These are phyloP conservation scores for Colletotrichum sp. DNA, from an alignment of 2,329 filamentous ascomycete genomes.

Conservation along the genomic window DNA sequence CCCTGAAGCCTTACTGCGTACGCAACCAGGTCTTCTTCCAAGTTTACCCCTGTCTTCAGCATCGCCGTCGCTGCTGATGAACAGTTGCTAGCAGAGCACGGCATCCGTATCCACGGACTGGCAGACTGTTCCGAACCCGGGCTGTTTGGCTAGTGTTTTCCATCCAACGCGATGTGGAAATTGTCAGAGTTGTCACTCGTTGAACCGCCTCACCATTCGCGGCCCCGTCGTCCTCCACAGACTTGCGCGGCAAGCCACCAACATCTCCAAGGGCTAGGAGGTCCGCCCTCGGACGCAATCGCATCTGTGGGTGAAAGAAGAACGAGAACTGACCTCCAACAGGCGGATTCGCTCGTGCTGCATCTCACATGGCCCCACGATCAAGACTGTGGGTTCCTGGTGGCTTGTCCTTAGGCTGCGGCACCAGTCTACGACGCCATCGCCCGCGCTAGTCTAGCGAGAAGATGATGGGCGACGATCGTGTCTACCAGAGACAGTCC, in stretches of 20 bases:
- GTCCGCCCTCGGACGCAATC: not conserved
- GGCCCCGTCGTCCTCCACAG: not conserved
- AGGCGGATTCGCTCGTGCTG: not conserved
- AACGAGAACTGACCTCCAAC: not conserved
- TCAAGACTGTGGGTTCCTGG: slow-evolving; percentile 7
- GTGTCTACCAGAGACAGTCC: slow-evolving; percentile 3
- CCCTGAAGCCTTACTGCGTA: not conserved
- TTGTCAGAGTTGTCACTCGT: not conserved
- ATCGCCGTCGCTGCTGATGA: not conserved
- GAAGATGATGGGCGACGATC: not conserved
- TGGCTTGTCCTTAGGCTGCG: not conserved
- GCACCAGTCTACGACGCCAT: not conserved
- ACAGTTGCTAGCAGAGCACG: not conserved
- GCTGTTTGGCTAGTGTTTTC: slow-evolving; percentile 9
- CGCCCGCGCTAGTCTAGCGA: slow-evolving; percentile 1
- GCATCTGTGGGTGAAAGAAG: not conserved
- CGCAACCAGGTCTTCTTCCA: not conserved
- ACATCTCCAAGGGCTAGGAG: not conserved
- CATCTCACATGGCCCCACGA: slow-evolving; percentile 13
- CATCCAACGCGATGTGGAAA: not conserved
- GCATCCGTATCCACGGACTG: not conserved
- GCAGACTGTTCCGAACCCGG: not conserved
- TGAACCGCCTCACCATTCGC: slow-evolving; percentile 1
- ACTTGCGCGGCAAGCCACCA: slow-evolving; percentile 9
- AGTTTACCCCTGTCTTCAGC: not conserved